phyloP scores from a whole-genome alignment of 164 flowering plant genomes.

The Houttuynia cordata region DNA sequence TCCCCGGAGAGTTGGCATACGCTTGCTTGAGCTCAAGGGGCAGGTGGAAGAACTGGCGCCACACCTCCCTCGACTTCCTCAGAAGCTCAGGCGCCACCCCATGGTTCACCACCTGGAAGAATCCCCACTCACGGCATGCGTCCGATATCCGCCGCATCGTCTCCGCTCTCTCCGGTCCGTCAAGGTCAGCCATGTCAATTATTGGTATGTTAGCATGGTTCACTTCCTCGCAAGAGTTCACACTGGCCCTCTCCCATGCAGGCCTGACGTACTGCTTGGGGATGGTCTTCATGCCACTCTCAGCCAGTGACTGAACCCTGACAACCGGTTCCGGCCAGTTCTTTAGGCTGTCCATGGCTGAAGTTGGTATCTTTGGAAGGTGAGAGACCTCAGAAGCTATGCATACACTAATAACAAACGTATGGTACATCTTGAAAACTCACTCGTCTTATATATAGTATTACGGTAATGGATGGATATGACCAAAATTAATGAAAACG shows the following conservation, averaged over 20 bases:
- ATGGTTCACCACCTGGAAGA: slow-evolving; percentile 76
- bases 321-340: background rate
- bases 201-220: slow-evolving; percentile 37
- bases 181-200: slow-evolving; percentile 35
- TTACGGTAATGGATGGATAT: no score
- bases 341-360: background rate
- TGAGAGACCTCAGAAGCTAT: no score
- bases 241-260: background rate
- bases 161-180: background rate
- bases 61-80: slow-evolving; percentile 32
- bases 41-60: slow-evolving; percentile 55
- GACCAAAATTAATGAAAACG: no score
- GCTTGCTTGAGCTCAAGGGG: slow-evolving; percentile 44
- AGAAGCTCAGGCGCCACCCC: slow-evolving; percentile 51
- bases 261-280: background rate
- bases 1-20: slow-evolving; percentile 53
- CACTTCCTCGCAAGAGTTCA: background rate
- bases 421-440: no score
- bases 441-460: no score
- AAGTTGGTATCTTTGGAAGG: no score
- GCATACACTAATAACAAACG: no score
- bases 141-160: slow-evolving; percentile 16
- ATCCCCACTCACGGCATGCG: slow-evolving; percentile 82
- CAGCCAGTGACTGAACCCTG: background rate
- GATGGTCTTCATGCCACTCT: background rate